Conservation (phyloP, 208 protist genomes). For the Kentomonas sorsogonicus region DNA sequence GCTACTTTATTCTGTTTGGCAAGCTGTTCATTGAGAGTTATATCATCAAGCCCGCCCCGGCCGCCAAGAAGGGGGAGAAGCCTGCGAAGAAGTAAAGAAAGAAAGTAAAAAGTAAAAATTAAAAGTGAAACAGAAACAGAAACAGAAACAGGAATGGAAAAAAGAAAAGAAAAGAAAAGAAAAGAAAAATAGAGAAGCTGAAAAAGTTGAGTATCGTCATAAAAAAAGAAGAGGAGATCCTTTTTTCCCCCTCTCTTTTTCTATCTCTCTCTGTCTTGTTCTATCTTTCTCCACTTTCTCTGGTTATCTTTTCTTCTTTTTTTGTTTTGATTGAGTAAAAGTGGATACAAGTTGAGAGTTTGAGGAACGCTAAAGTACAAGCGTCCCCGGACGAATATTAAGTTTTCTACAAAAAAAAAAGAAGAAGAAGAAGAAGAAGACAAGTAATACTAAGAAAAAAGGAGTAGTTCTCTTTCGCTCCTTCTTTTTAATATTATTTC, state of each 20-base stretch:
- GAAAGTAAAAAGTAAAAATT: conserved; percentile 12
- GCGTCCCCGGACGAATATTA: not conserved
- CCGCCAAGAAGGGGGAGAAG: not conserved
- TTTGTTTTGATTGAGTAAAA: conserved; percentile 10
- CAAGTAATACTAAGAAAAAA: not conserved
- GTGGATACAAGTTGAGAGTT: not conserved
- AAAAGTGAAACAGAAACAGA: not conserved
- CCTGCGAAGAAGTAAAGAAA: conserved; percentile 13
- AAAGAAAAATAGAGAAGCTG: conserved; percentile 1
- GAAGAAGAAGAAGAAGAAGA: not conserved
- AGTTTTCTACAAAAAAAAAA: conserved; percentile 2
- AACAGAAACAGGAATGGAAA: conserved; percentile 2
- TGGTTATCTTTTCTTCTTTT: conserved; percentile 18
- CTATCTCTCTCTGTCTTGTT: not conserved
- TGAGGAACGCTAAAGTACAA: no score
- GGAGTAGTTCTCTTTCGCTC: no score
- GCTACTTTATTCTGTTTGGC: conserved; percentile 90
- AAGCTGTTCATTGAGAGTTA: conserved; percentile 83
- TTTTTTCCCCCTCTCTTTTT: conserved; percentile 2
- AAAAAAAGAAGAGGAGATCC: not conserved
- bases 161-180: conserved; percentile 10
- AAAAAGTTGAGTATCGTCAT: not conserved
- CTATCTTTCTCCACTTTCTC: conserved; percentile 7
- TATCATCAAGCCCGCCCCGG: conserved; percentile 23
- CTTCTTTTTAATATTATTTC: not conserved